phyloP scores from a whole-genome alignment of 164 flowering plant genomes.

The Dillenia turbinata region DNA sequence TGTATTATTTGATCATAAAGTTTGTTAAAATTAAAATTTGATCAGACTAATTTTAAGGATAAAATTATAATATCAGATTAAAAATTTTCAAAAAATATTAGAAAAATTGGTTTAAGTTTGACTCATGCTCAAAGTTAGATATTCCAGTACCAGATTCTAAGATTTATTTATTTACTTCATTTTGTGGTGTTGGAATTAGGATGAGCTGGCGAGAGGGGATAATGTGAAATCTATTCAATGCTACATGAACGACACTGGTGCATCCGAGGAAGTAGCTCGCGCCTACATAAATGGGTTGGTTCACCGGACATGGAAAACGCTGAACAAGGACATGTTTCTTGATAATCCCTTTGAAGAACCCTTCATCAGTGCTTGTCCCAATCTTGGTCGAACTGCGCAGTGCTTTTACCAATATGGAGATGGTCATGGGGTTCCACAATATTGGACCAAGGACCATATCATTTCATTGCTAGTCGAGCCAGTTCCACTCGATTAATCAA shows the following conservation, averaged over 20 bases:
- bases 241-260: too few relatives aligned
- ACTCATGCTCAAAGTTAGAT: constrained; percentile 14
- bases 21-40: too few relatives aligned
- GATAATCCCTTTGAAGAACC: constrained; percentile 5
- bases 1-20: too few relatives aligned
- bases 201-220: too few relatives aligned
- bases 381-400: constrained; percentile 7
- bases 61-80: too few relatives aligned
- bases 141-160: not conserved
- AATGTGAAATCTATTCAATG: too few relatives aligned
- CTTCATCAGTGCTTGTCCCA: constrained; percentile 5
- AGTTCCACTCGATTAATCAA: too few relatives aligned
- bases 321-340: constrained; percentile 7
- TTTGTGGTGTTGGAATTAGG: too few relatives aligned
- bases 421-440: constrained; percentile 12
- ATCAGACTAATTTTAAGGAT: too few relatives aligned
- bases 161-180: too few relatives aligned
- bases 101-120: not conserved
- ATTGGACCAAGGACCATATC: constrained; percentile 12
- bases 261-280: too few relatives aligned
- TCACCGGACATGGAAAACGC: constrained; percentile 17
- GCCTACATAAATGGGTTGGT: constrained; percentile 13
- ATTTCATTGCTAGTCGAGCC: constrained; percentile 13
- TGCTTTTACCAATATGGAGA: constrained; percentile 14
- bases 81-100: too few relatives aligned